phyloP scores from a whole-genome alignment of 371 early-diverging fungal species.

The Synchytrium microbalum region DNA sequence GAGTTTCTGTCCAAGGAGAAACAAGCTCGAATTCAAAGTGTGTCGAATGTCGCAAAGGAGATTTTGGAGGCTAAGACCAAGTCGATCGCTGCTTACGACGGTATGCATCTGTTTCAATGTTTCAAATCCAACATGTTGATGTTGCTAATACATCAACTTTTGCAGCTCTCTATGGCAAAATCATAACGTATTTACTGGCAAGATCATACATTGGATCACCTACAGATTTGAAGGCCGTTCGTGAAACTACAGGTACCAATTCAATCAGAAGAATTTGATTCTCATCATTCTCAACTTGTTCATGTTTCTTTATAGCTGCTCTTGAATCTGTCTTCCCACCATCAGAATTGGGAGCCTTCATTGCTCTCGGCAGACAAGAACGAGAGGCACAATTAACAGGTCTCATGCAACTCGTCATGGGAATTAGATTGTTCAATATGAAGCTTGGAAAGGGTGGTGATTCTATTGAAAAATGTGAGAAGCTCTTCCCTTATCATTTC shows the following conservation, averaged over 20 bases:
- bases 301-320: constrained; percentile 33
- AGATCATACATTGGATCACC: constrained; percentile 38
- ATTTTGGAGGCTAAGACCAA: constrained; percentile 36
- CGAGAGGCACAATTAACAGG: constrained; percentile 48
- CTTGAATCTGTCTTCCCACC: constrained; percentile 52
- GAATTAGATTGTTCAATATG: constrained; percentile 49
- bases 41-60: constrained; percentile 31
- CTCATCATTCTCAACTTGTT: no score
- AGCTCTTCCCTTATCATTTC: neutral
- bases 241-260: constrained; percentile 41
- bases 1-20: constrained; percentile 47
- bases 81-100: constrained; percentile 35
- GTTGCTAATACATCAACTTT: neutral
- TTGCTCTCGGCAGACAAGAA: constrained; percentile 34
- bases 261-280: neutral
- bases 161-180: constrained; percentile 39
- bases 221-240: constrained; percentile 42
- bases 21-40: constrained; percentile 25
- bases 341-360: constrained; percentile 40
- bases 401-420: constrained; percentile 42
- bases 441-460: constrained; percentile 48
- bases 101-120: constrained; percentile 11
- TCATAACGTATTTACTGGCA: constrained; percentile 40
- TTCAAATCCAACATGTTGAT: neutral
- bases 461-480: constrained; percentile 36